Percentiles rank a stretch among this genome's conserved stretches.
phyloP scores from a whole-genome alignment of 495 filamentous ascomycete genomes.

The Pseudevernia furfuracea region DNA sequence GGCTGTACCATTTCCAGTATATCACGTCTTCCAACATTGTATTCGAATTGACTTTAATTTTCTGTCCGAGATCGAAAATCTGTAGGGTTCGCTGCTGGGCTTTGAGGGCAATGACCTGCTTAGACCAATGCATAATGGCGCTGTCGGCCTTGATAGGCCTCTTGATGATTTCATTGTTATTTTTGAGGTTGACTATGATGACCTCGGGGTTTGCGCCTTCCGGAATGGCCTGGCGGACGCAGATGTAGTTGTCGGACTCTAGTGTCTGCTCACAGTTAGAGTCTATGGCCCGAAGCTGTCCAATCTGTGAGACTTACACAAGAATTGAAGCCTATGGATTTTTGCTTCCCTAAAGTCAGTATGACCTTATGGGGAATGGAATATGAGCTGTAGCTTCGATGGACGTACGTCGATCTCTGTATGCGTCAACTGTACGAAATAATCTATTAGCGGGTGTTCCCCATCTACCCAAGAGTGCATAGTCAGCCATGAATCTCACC shows the following conservation, averaged over 20 bases:
- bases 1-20: constrained; percentile 99
- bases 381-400: constrained; percentile 19
- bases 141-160: constrained; percentile 98
- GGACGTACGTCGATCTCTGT: constrained; percentile 71
- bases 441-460: constrained; percentile 14
- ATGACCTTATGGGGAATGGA: constrained; percentile 8
- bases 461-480: not conserved
- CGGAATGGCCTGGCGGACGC: constrained; percentile 84
- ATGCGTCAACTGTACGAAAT: constrained; percentile 54
- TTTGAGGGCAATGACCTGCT: constrained; percentile 92
- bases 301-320: constrained; percentile 60
- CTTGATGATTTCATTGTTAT: constrained; percentile 83
- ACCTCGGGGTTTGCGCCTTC: constrained; percentile 80
- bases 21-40: constrained; percentile 94
- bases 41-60: constrained; percentile 88
- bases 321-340: constrained; percentile 91
- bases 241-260: constrained; percentile 93
- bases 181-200: constrained; percentile 93
- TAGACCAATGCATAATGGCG: constrained; percentile 98
- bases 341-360: constrained; percentile 50
- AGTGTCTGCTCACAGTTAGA: constrained; percentile 56
- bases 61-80: constrained; percentile 88
- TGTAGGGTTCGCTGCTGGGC: constrained; percentile 88
- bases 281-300: not conserved
- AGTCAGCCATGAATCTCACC: constrained; percentile 42